Base-by-base conservation (phyloP, 148 eudicot species). In the Agrostemma githago region DNA sequence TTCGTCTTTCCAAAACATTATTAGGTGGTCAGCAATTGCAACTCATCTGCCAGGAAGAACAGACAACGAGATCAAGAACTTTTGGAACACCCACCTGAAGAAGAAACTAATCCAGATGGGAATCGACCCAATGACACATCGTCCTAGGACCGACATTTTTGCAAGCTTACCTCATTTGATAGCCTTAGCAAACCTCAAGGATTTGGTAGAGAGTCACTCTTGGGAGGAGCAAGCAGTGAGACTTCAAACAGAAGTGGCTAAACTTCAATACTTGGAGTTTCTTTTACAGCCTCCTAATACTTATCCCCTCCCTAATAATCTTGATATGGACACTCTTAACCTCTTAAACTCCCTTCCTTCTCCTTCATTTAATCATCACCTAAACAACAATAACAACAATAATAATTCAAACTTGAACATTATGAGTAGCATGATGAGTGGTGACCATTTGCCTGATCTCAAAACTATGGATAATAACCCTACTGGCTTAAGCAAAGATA, bases 41-140 rank as follows among this genome's bases (percentile, higher is more conserved):
- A 87, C 93, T 6, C 97, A 88, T 71, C 84, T 94, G 9, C 96
- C 92, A 0, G 98, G 98, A 9, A 75, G 98, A 40, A 94, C 98
- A 6, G 98, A 94, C 64, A 94, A 94, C 17, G 98, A 94, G 72
- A 94, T 94, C 74, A 94, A 94, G 75, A 94, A 94, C 62, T 94
- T 89, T 68, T 94, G 98, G 98, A 94, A 94, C 89, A 94, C 98
- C 46, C 98, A 94, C 68, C 72, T 94, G 76, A 94, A 94, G 87
- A 94, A 94, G 83, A 91, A 88, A 87, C 79, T 94, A 16, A 95
- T 95, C 66, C 94, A 95, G 16, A 92, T 92, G 97, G 99, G 99
- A 0, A 81, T 89, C 8, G 99, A 95, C 78, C 99, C 99, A 19
- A 90, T 90, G 92, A 95, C 99, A 48, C 99, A 95, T 69, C 85